These are phyloP conservation scores for Pseudogymnoascus sp. DNA, from an alignment of 2,329 filamentous ascomycete species.

Conservation along the genomic window DNA sequence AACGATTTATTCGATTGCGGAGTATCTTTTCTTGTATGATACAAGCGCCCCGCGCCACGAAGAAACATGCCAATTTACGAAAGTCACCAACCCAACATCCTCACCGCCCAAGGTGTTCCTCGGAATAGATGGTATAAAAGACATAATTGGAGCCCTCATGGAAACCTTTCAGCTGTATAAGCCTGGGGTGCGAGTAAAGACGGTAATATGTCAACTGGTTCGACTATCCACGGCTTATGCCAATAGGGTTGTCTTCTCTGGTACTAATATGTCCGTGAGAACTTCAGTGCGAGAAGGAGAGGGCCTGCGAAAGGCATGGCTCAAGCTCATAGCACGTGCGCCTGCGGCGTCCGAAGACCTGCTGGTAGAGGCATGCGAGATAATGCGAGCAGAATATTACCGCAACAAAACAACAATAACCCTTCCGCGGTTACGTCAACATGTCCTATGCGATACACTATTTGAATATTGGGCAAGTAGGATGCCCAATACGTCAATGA, in stretches of 20 bases:
- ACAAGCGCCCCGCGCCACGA: not conserved
- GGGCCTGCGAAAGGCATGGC: not conserved
- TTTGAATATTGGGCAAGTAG: slow-evolving; percentile 20
- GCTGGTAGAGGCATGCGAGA: not conserved
- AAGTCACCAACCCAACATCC: slow-evolving; percentile 11
- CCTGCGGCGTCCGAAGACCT: not conserved
- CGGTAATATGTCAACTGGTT: not conserved
- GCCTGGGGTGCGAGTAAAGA: not conserved
- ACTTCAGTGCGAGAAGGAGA: not conserved
- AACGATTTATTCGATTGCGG: slow-evolving; percentile 13
- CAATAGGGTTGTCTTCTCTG: not conserved
- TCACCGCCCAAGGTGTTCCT: slow-evolving; percentile 11
- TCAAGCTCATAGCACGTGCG: not conserved
- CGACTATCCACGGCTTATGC: not conserved
- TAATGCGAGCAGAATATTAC: not conserved
- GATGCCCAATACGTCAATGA: slow-evolving; percentile 2
- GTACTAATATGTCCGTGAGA: not conserved
- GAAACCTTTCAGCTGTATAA: not conserved
- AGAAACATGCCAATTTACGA: not conserved
- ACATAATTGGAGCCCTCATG: not conserved
- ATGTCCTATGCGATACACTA: slow-evolving; percentile 8
- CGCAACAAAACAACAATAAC: not conserved
- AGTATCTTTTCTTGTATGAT: not conserved
- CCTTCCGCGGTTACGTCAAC: slow-evolving; percentile 5
- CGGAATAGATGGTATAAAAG: not conserved